These are phyloP conservation scores for Uronychia binucleata DNA, from an alignment of 73 alveolate species.

Conservation along the genomic window DNA sequence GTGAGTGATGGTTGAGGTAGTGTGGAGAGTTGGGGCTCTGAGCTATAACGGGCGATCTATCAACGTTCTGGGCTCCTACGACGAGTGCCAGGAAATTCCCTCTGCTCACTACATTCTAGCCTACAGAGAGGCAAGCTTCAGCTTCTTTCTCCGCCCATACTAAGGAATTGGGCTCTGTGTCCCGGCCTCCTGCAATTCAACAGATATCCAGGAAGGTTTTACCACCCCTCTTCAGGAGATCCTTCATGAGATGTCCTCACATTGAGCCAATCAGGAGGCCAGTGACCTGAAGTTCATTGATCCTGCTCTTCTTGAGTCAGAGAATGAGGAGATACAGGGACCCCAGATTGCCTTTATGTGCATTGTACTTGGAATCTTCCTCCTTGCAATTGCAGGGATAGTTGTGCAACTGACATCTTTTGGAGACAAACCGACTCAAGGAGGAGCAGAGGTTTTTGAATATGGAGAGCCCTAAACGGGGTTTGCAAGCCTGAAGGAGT, in stretches of 20 bases:
- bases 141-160: background rate
- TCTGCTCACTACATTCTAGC: background rate
- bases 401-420: conserved; percentile 20
- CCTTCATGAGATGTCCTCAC: background rate
- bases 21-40: background rate
- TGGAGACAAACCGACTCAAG: conserved; percentile 25
- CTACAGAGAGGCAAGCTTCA: background rate
- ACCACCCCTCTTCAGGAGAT: background rate
- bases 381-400: conserved; percentile 19
- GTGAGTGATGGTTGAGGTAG: conserved; percentile 3
- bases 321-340: background rate
- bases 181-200: background rate
- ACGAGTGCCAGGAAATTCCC: background rate
- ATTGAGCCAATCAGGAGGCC: background rate
- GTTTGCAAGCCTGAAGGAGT: background rate
- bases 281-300: background rate
- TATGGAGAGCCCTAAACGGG: background rate
- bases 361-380: background rate
- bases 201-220: background rate
- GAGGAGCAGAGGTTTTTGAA: background rate
- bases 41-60: no score
- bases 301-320: background rate
- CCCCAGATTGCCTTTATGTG: background rate
- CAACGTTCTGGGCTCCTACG: background rate
- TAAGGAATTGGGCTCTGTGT: background rate